Percentiles rank a stretch among this genome's conserved stretches.
Evolutionary conservation across 805 yeast genomes (phyloP).

Genomic region (Wickerhamomyces xylosicus): DNA sequence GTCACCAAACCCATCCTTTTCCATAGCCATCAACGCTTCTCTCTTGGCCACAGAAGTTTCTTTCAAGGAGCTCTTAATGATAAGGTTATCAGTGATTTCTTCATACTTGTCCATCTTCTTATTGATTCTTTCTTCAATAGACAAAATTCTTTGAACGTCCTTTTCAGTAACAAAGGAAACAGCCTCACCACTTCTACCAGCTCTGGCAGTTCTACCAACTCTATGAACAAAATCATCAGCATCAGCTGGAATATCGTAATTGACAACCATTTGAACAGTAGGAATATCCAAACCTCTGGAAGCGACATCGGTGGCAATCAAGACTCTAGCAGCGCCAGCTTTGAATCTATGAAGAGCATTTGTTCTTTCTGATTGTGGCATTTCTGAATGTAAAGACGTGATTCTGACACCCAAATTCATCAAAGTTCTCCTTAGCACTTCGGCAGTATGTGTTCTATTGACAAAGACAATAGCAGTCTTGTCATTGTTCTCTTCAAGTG

Average conservation of each 20-base stretch:
- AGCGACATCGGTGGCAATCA: conserved; percentile 95
- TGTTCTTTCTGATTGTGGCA: conserved; percentile 88
- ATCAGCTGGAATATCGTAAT: conserved; percentile 91
- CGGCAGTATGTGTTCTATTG: conserved; percentile 86
- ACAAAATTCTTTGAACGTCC: conserved; percentile 70
- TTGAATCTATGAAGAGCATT: conserved; percentile 87
- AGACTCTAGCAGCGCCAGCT: conserved; percentile 87
- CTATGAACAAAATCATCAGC: conserved; percentile 95
- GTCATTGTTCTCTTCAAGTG: conserved; percentile 49
- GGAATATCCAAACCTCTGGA: conserved; percentile 97
- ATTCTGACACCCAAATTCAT: conserved; percentile 67
- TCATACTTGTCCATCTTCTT: conserved; percentile 71
- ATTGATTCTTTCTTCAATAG: conserved; percentile 79
- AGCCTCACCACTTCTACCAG: conserved; percentile 83
- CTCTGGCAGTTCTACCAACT: conserved; percentile 98
- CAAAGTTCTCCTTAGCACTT: conserved; percentile 69
- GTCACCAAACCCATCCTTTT: conserved; percentile 81
- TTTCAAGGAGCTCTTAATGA: conserved; percentile 63
- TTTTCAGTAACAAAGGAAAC: conserved; percentile 76
- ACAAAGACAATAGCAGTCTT: conserved; percentile 81
- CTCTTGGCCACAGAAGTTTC: conserved; percentile 75
- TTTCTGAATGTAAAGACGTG: conserved; percentile 86
- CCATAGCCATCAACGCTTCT: conserved; percentile 91
- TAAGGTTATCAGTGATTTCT: conserved; percentile 61
- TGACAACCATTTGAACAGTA: conserved; percentile 77